phyloP scores from a whole-genome alignment of 306 rosid species.

The Alnus rubra region DNA sequence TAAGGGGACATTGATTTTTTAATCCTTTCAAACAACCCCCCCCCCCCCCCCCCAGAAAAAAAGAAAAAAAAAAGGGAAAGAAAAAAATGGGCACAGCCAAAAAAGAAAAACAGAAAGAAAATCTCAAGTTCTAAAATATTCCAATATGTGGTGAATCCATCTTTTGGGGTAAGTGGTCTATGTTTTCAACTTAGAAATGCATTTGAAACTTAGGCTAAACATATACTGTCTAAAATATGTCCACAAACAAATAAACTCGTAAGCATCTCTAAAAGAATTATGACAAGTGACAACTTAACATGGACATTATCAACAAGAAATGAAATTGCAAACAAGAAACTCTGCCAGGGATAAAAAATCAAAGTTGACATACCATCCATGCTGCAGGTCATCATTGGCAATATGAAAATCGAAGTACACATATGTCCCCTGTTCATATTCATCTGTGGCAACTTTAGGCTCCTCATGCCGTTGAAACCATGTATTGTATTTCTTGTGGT shows the following conservation, averaged over 20 bases:
- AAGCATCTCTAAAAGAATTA: not conserved
- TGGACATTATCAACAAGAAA: not conserved
- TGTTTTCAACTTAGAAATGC: too few species aligned
- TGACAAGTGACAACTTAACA: not conserved
- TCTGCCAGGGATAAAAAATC: not conserved
- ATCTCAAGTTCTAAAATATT: too few species aligned
- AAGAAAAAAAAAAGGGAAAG: too few species aligned
- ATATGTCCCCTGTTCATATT: conserved; percentile 92
- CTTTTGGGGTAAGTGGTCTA: too few species aligned
- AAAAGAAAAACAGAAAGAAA: too few species aligned
- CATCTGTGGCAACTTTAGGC: conserved; percentile 98
- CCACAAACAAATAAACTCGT: not conserved
- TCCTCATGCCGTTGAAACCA: conserved; percentile 99
- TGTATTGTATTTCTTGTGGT: conserved; percentile 87
- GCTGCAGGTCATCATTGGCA: conserved; percentile 81
- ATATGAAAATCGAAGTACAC: conserved; percentile 94
- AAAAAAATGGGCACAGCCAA: too few species aligned
- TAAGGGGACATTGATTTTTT: too few species aligned
- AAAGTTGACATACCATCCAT: conserved; percentile 76
- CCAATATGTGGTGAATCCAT: too few species aligned
- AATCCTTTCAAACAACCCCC: too few species aligned
- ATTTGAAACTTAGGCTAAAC: not conserved
- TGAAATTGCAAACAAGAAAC: conserved; percentile 18
- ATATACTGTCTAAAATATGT: not conserved
- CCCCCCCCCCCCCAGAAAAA: too few species aligned